Conservation (phyloP, 2,329 filamentous ascomycete genomes). For the Aspergillus jensenii region DNA sequence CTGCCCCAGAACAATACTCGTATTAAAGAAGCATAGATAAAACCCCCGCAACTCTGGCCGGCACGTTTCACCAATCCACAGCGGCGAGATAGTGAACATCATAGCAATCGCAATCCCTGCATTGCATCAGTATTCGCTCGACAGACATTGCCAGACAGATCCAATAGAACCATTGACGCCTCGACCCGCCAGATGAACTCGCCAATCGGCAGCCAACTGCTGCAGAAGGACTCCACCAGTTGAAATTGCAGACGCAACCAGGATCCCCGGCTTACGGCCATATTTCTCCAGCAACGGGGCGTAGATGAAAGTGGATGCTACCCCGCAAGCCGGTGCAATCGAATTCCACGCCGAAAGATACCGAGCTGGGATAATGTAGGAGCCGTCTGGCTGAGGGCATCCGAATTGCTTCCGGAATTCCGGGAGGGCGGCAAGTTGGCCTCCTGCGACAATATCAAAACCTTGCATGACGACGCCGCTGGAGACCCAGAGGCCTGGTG, state of each 20-base stretch:
- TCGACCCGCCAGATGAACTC: conserved; percentile 28
- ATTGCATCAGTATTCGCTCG: neutral
- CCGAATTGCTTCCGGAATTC: conserved; percentile 30
- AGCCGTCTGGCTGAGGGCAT: conserved; percentile 21
- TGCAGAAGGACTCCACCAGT: conserved; percentile 31
- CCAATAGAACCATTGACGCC: conserved; percentile 5
- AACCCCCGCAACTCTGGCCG: conserved; percentile 40
- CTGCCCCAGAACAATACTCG: conserved; percentile 40
- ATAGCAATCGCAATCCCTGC: conserved; percentile 36
- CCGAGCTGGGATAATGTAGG: conserved; percentile 29
- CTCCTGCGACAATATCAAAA: conserved; percentile 30
- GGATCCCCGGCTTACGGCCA: conserved; percentile 32
- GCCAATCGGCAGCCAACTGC: conserved; percentile 28
- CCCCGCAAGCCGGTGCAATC: conserved; percentile 21
- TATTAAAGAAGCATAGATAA: conserved; percentile 41
- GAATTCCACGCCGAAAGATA: conserved; percentile 32
- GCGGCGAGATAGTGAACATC: conserved; percentile 37
- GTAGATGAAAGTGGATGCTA: conserved; percentile 17
- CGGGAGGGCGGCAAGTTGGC: conserved; percentile 31
- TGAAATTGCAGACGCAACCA: conserved; percentile 27
- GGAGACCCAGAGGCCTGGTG: conserved; percentile 23
- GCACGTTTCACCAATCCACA: conserved; percentile 41
- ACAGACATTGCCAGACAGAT: neutral
- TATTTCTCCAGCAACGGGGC: conserved; percentile 33
- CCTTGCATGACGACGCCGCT: conserved; percentile 34